Evolutionary conservation across 2,329 filamentous ascomycete genomes (phyloP).

Genomic region (Diplodia mutila): DNA sequence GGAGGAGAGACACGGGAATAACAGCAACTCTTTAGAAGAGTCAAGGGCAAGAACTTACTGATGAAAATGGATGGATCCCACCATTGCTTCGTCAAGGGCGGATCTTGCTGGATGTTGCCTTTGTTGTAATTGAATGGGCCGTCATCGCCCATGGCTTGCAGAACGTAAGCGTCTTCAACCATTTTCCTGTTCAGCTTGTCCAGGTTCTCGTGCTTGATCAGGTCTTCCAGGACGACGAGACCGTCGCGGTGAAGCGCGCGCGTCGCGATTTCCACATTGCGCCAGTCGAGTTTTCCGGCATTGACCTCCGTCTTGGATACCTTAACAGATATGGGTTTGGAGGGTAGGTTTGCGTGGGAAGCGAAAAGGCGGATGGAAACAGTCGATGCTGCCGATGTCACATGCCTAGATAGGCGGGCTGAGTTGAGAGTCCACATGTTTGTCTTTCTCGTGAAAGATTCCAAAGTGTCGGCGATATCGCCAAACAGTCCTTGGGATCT

Average conservation of each 20-base stretch:
- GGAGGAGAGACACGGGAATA: too few species aligned
- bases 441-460: neutral
- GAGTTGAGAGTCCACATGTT: neutral
- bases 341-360: slow-evolving; percentile 32
- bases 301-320: slow-evolving; percentile 50
- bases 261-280: slow-evolving; percentile 61
- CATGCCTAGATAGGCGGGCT: neutral
- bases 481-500: neutral
- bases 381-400: neutral
- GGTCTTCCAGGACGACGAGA: slow-evolving; percentile 60
- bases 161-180: slow-evolving; percentile 58
- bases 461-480: neutral
- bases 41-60: slow-evolving; percentile 46
- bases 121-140: slow-evolving; percentile 66
- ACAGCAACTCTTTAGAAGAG: neutral
- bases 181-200: slow-evolving; percentile 63
- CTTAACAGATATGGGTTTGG: slow-evolving; percentile 39
- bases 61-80: slow-evolving; percentile 52
- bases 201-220: slow-evolving; percentile 55
- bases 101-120: slow-evolving; percentile 65
- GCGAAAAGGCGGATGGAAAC: neutral
- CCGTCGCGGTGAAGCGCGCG: slow-evolving; percentile 58
- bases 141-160: slow-evolving; percentile 58
- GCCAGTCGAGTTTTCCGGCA: slow-evolving; percentile 45
- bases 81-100: slow-evolving; percentile 53